A percentile compares a stretch with the other conserved stretches of the same genome.
These are phyloP conservation scores for Hypoxylon intermedium DNA, from an alignment of 495 filamentous ascomycete genomes.

Conservation along the genomic window DNA sequence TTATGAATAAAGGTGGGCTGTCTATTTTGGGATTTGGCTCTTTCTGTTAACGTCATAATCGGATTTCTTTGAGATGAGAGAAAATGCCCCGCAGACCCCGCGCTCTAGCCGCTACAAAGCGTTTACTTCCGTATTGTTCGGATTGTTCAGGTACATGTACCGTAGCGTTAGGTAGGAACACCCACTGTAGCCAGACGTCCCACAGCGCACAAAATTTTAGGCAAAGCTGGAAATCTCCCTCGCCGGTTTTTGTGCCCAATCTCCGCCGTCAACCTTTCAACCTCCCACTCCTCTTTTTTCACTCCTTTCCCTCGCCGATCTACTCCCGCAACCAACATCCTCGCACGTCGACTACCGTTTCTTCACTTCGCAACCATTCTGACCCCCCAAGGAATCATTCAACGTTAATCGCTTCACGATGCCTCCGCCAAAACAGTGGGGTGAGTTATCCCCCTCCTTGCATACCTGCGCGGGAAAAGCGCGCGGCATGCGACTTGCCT, in stretches of 20 bases:
- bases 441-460: constrained; percentile 35
- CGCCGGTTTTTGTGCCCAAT: constrained; percentile 37
- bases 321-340: background rate
- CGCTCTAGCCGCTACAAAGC: constrained; percentile 6
- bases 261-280: constrained; percentile 5
- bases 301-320: background rate
- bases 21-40: background rate
- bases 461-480: constrained; percentile 5
- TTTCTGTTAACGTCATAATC: background rate
- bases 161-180: constrained; percentile 11
- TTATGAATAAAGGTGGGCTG: too few species aligned
- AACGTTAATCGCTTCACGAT: constrained; percentile 30
- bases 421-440: constrained; percentile 47
- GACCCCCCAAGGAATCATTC: background rate
- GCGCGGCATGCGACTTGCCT: constrained; percentile 35
- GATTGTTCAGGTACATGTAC: constrained; percentile 6
- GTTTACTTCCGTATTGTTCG: too few species aligned
- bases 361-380: background rate
- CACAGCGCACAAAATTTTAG: constrained; percentile 29
- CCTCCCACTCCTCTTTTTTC: background rate
- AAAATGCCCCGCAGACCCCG: constrained; percentile 24
- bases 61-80: background rate
- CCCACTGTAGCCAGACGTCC: constrained; percentile 7
- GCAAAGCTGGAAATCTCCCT: constrained; percentile 22
- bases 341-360: constrained; percentile 6